Base-by-base conservation (phyloP, 2,329 filamentous ascomycete genomes). In the Colletotrichum cereale region DNA sequence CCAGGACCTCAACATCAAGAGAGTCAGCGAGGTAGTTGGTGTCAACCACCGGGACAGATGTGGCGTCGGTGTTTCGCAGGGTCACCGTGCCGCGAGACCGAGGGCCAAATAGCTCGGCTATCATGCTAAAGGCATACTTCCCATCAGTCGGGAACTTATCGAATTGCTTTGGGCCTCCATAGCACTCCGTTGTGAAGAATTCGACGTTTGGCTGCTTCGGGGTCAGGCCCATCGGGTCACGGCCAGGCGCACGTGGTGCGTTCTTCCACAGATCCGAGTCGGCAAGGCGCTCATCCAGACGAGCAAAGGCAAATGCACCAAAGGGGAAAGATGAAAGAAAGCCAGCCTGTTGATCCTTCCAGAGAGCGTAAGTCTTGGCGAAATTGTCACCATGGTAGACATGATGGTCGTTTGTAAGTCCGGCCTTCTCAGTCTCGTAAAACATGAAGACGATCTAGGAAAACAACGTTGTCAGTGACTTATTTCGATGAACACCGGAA, bases 161-260 rank as follows among this genome's bases (percentile, higher is more conserved):
- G 71, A 84, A 90, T 71, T 90, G 87, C 73, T 88, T 89, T 0
- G 89, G 88, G 0, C 88, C 88, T 5, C 88, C 88, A 73, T 90
- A 90, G 75, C 87, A 87, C 76, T 91, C 89, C 0, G 89, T 90
- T 40, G 84, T 88, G 79, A 90, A 91, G 78, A 90, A 87, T 75
- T 91, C 90, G 60, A 90, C 77, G 75, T 91, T 89, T 0, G 90
- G 88, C 75, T 92, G 90, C 7, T 79, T 78, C 0, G 82, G 79
- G 0, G 85, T 86, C 21, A 91, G 80, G 24, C 87, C 88, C 89
- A 92, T 91, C 0, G 90, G 88, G 74, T 92, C 90, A 5, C 89
- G 86, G 5, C 86, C 87, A 34, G 82, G 78, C 44, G 80, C 64
- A 7, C 85, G 82, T 0, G 83, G 79, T 0, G 88, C 86, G 5